A percentile compares a stretch with the other conserved stretches of the same genome.
phyloP scores from a whole-genome alignment of 2,329 filamentous ascomycete species.

The Talaromyces sp. region DNA sequence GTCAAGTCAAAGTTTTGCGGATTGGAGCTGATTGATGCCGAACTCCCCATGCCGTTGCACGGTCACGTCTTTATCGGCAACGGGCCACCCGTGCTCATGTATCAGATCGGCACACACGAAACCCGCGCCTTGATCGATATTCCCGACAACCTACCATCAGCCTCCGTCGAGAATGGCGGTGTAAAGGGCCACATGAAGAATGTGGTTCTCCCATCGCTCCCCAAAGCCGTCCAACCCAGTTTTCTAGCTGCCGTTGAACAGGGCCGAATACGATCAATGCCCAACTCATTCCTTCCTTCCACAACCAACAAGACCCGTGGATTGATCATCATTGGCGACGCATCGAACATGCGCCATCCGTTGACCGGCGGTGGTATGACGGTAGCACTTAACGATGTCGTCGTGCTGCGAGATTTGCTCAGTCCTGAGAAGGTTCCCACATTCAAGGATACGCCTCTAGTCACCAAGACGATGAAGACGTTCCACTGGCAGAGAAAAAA shows the following conservation, averaged over 20 bases:
- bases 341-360: conserved; percentile 99
- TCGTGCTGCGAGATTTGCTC: conserved; percentile 72
- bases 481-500: conserved; percentile 89
- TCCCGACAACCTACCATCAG: conserved; percentile 70
- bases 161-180: conserved; percentile 70
- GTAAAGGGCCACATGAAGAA: conserved; percentile 81
- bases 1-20: conserved; percentile 88
- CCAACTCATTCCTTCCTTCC: conserved; percentile 88
- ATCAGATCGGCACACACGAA: conserved; percentile 95
- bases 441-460: conserved; percentile 63
- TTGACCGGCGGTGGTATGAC: conserved; percentile 98
- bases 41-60: conserved; percentile 69
- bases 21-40: conserved; percentile 84
- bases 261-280: conserved; percentile 83
- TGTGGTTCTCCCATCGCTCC: conserved; percentile 74
- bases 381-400: conserved; percentile 88
- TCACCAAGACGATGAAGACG: conserved; percentile 64
- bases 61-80: conserved; percentile 86
- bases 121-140: conserved; percentile 88
- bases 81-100: conserved; percentile 76
- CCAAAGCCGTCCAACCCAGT: conserved; percentile 65
- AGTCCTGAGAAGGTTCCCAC: conserved; percentile 64
- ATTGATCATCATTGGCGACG: conserved; percentile 82
- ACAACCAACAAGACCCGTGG: conserved; percentile 68
- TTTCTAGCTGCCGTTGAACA: conserved; percentile 74